A percentile compares a stretch with the other conserved stretches of the same genome.
These are phyloP conservation scores for Coemansia sp. DNA, from an alignment of 192 early-diverging fungal genomes.

Conservation along the genomic window DNA sequence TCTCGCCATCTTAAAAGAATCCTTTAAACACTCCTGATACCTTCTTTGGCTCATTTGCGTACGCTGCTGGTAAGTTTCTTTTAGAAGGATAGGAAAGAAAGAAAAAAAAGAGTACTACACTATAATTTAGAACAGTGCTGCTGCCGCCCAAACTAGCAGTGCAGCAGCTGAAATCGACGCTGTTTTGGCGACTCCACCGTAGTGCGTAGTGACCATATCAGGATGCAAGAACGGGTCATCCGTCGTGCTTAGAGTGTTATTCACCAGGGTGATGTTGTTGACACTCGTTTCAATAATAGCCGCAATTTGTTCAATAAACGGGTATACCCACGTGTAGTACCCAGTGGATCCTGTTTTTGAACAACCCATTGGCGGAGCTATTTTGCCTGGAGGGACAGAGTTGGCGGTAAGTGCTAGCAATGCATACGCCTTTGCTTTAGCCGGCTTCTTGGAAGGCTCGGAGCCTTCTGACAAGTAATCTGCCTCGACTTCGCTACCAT, in stretches of 20 bases:
- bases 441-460: neutral
- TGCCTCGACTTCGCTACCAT: neutral
- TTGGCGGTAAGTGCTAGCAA: slow-evolving; percentile 18
- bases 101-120: neutral
- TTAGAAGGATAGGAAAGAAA: neutral
- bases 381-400: neutral
- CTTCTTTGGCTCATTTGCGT: neutral
- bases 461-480: neutral
- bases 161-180: slow-evolving; percentile 5
- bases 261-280: neutral
- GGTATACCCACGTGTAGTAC: slow-evolving; percentile 24
- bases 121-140: neutral
- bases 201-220: slow-evolving; percentile 2
- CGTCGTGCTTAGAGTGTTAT: slow-evolving; percentile 3
- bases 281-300: neutral
- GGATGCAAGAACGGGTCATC: neutral
- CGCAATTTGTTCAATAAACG: slow-evolving; percentile 18
- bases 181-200: slow-evolving; percentile 6
- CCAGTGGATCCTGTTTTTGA: slow-evolving; percentile 4
- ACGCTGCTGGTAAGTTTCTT: neutral
- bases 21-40: neutral
- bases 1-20: neutral
- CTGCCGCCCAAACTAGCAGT: neutral
- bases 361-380: slow-evolving; percentile 2
- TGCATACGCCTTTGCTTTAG: slow-evolving; percentile 14